Conservation (phyloP, 1,139 yeast species). For the Candida mesenterica region DNA sequence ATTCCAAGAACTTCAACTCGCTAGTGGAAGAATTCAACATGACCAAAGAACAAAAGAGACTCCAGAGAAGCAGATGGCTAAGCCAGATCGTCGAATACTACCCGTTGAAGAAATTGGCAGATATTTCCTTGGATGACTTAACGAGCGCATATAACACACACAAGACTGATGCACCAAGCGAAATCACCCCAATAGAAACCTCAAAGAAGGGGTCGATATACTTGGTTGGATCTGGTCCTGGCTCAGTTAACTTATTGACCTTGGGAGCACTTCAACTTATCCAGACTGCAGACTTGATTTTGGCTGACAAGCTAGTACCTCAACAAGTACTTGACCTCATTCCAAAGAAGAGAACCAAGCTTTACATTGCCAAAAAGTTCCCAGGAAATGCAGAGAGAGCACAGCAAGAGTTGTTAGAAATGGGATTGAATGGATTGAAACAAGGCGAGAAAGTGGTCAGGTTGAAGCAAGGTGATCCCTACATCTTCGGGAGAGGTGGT, state of each 20-base stretch:
- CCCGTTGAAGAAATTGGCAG: constrained; percentile 66
- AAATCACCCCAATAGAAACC: constrained; percentile 1
- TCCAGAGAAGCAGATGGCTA: constrained; percentile 76
- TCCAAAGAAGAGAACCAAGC: constrained; percentile 63
- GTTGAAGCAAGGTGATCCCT: constrained; percentile 96
- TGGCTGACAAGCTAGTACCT: constrained; percentile 93
- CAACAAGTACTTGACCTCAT: constrained; percentile 79
- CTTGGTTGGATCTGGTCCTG: constrained; percentile 93
- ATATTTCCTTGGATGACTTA: constrained; percentile 57
- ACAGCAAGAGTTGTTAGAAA: constrained; percentile 72
- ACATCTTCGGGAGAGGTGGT: constrained; percentile 95
- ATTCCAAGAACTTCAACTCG: constrained; percentile 54
- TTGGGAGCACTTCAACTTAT: constrained; percentile 84
- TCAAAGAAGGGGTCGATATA: constrained; percentile 56
- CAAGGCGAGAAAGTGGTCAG: constrained; percentile 80
- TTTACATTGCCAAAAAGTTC: constrained; percentile 87
- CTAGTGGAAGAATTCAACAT: constrained; percentile 61
- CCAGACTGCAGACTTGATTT: constrained; percentile 73
- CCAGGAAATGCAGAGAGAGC: constrained; percentile 97
- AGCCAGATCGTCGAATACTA: constrained; percentile 89
- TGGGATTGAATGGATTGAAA: constrained; percentile 64
- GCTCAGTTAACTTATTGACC: constrained; percentile 78
- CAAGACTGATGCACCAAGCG: constrained; percentile 4
- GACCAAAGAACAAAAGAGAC: constrained; percentile 50
- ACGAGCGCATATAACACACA: constrained; percentile 34